Conservation (phyloP, 768 basidiomycete genomes). For the Tricholoma sp. region DNA sequence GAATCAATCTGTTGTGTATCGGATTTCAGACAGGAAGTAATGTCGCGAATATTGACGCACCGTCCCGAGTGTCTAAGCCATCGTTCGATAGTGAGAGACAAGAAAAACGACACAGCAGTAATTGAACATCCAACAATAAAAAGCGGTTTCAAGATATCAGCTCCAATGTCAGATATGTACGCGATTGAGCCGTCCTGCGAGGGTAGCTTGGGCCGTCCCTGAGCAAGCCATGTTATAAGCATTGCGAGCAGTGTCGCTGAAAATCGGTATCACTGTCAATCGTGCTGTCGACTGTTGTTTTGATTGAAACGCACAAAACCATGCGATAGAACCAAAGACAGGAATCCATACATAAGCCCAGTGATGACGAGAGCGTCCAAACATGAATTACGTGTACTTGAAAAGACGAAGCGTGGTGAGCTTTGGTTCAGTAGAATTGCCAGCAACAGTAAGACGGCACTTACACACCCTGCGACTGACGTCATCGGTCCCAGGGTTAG, state of each 20-base stretch:
- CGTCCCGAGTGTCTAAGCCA: conserved; percentile 61
- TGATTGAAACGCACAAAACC: conserved; percentile 47
- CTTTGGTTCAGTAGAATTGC: too few relatives aligned
- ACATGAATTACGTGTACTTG: conserved; percentile 11
- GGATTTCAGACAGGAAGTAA: not conserved
- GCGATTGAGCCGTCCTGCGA: conserved; percentile 53
- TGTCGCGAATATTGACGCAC: conserved; percentile 25
- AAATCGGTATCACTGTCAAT: conserved; percentile 1
- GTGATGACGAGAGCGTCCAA: conserved; percentile 29
- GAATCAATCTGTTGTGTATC: conserved; percentile 40
- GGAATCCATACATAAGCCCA: conserved; percentile 68
- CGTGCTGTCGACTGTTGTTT: not conserved
- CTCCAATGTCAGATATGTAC: conserved; percentile 81
- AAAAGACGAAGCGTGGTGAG: not conserved
- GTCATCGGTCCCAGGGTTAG: too few relatives aligned
- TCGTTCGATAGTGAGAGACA: conserved; percentile 57
- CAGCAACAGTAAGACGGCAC: too few relatives aligned
- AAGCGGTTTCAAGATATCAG: conserved; percentile 67
- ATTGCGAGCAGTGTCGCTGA: conserved; percentile 59
- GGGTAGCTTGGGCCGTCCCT: conserved; percentile 55
- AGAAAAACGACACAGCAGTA: conserved; percentile 57
- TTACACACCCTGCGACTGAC: too few relatives aligned
- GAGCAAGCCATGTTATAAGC: conserved; percentile 66
- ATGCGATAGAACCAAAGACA: conserved; percentile 51
- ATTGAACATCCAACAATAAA: conserved; percentile 64